Evolutionary conservation across 305 asterid species (phyloP).

Genomic region (Vinca major): DNA sequence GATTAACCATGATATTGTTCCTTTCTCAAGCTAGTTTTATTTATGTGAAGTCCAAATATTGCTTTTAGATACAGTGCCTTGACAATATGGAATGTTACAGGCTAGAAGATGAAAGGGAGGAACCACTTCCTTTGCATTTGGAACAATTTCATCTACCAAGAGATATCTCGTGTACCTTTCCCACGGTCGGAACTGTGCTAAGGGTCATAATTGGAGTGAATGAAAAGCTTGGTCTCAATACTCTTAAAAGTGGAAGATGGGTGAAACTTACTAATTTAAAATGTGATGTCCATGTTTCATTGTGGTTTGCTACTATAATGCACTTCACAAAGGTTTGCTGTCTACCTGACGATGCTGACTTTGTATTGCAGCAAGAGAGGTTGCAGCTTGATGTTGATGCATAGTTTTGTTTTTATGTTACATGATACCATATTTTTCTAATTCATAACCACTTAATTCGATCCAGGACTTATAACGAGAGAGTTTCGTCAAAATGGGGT

Average conservation of each 20-base stretch:
- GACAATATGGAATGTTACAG: conserved; percentile 30
- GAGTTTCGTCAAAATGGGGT: conserved; percentile 39
- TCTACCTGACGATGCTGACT: conserved; percentile 49
- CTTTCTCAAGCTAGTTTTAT: not conserved
- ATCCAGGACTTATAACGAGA: conserved; percentile 44
- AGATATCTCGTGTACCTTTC: conserved; percentile 53
- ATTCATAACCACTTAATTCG: not conserved
- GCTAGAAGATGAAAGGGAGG: conserved; percentile 54
- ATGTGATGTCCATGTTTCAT: conserved; percentile 39
- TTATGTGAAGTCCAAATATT: not conserved
- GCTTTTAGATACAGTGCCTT: not conserved
- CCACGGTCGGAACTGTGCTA: conserved; percentile 64
- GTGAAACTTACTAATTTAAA: conserved; percentile 41
- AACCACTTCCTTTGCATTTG: conserved; percentile 56
- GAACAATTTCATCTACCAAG: conserved; percentile 50
- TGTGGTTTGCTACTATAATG: conserved; percentile 59
- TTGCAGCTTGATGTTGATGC: conserved; percentile 19
- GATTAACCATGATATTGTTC: not conserved
- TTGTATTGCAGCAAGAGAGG: conserved; percentile 46
- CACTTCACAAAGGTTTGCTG: conserved; percentile 55
- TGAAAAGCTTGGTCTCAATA: conserved; percentile 40
- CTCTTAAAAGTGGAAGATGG: conserved; percentile 57
- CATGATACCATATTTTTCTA: conserved; percentile 1
- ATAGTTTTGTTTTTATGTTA: not conserved
- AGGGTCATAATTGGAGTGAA: conserved; percentile 40